A percentile compares a stretch with the other conserved stretches of the same genome.
phyloP scores from a whole-genome alignment of 2,329 filamentous ascomycete species.

The Biscogniauxia sp. region DNA sequence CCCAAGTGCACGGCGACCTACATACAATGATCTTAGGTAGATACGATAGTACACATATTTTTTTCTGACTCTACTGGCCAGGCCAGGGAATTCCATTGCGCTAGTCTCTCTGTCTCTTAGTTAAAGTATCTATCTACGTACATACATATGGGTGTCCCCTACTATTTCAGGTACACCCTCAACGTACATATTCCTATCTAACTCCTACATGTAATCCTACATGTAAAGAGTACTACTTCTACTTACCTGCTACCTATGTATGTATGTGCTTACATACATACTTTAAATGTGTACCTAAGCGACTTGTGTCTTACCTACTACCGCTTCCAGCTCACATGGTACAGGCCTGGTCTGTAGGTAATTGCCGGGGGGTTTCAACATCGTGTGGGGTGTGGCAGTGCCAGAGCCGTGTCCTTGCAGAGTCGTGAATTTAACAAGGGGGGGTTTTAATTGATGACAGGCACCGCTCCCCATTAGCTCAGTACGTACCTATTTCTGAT shows the following conservation, averaged over 20 bases:
- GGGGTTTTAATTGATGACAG: constrained; percentile 10
- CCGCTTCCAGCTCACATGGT: background rate
- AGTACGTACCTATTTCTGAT: background rate
- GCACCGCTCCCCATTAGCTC: constrained; percentile 1
- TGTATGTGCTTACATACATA: no score
- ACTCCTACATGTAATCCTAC: no score
- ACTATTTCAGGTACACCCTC: no score
- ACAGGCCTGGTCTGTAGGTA: constrained; percentile 4
- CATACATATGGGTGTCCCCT: no score
- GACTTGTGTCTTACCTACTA: no score
- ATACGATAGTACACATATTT: no score
- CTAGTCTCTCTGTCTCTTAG: no score
- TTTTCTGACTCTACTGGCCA: background rate
- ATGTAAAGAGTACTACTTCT: no score
- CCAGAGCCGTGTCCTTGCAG: background rate
- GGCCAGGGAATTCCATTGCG: background rate
- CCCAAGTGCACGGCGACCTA: constrained; percentile 13
- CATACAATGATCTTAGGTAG: background rate
- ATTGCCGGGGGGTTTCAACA: constrained; percentile 19
- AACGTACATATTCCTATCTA: no score
- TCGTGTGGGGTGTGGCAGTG: constrained; percentile 10
- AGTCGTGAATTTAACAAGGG: constrained; percentile 1
- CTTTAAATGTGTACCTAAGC: no score
- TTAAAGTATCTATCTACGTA: no score
- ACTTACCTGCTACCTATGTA: no score